These are phyloP conservation scores for Juncus effusus DNA, from an alignment of 176 grass and related monocot genomes.

Conservation along the genomic window DNA sequence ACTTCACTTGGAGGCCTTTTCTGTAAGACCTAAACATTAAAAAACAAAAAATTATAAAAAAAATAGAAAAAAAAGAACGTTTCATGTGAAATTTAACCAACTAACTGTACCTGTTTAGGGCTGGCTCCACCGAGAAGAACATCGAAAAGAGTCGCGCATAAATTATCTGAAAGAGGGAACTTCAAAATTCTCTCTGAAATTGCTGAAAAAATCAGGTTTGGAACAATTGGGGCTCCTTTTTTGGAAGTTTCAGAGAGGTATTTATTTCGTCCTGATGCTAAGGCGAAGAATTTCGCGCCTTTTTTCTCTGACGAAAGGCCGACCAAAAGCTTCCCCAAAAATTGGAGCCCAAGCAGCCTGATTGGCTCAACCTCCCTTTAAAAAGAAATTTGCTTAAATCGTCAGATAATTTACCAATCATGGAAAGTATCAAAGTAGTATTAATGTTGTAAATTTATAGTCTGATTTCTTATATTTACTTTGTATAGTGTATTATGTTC, in stretches of 20 bases:
- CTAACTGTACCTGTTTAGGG: constrained; percentile 78
- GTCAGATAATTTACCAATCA: neutral
- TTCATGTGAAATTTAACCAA: constrained; percentile 14
- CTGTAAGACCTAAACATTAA: constrained; percentile 73
- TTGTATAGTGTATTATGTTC: neutral
- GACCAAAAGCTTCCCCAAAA: constrained; percentile 89
- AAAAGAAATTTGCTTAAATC: neutral
- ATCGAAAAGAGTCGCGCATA: constrained; percentile 88
- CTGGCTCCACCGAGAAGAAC: constrained; percentile 98
- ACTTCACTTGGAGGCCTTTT: constrained; percentile 53
- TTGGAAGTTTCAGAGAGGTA: constrained; percentile 52
- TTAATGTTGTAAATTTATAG: neutral
- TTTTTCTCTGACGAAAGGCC: constrained; percentile 78
- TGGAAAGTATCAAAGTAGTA: constrained; percentile 21
- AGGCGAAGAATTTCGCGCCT: constrained; percentile 71
- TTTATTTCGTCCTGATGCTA: constrained; percentile 71
- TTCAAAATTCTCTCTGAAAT: constrained; percentile 82
- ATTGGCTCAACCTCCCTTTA: constrained; percentile 83
- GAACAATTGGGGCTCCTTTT: constrained; percentile 39
- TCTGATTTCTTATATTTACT: neutral
- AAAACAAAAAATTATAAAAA: constrained; percentile 26
- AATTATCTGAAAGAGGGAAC: constrained; percentile 83
- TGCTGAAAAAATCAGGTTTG: constrained; percentile 68
- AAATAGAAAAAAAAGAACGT: constrained; percentile 9
- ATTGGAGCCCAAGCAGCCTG: constrained; percentile 81